These are phyloP conservation scores for Verticillium nubilum DNA, from an alignment of 2,329 filamentous ascomycete genomes.

Conservation along the genomic window DNA sequence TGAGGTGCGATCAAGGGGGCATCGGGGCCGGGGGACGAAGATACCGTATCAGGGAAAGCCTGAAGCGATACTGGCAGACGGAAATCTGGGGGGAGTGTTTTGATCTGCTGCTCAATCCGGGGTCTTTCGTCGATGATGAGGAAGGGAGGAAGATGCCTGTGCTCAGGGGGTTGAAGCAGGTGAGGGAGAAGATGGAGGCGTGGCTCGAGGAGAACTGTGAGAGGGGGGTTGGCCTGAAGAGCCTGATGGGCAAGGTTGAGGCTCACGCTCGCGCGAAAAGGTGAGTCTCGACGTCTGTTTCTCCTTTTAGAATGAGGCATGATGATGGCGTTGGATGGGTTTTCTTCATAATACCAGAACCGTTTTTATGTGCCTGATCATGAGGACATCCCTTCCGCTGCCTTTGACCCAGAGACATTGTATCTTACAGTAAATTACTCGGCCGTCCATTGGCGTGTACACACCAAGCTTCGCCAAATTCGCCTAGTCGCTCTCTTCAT, in stretches of 20 bases:
- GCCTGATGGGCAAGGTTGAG: constrained; percentile 60
- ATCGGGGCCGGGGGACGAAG: constrained; percentile 57
- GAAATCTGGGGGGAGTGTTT: constrained; percentile 85
- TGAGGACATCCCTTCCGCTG: background rate
- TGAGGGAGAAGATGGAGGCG: constrained; percentile 74
- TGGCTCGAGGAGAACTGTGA: constrained; percentile 82
- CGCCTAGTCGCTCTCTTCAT: constrained; percentile 18
- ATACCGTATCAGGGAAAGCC: constrained; percentile 73
- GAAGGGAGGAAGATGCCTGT: constrained; percentile 64
- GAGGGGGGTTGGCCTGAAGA: constrained; percentile 70
- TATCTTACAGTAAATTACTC: too few relatives aligned
- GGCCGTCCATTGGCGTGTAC: background rate
- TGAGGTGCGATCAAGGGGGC: constrained; percentile 47
- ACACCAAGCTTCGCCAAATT: background rate
- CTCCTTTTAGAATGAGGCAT: background rate
- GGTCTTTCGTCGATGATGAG: constrained; percentile 58
- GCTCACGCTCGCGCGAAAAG: constrained; percentile 31
- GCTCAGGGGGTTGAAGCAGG: constrained; percentile 58
- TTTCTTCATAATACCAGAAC: background rate
- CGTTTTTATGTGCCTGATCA: background rate
- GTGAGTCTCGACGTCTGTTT: constrained; percentile 8
- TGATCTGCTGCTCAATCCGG: constrained; percentile 79
- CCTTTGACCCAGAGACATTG: background rate
- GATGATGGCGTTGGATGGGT: background rate
- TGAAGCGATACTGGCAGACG: constrained; percentile 96